Percentiles rank a stretch among this genome's conserved stretches.
These are phyloP conservation scores for Kodamaea derodonti DNA, from an alignment of 1,139 yeast genomes.

Conservation along the genomic window DNA sequence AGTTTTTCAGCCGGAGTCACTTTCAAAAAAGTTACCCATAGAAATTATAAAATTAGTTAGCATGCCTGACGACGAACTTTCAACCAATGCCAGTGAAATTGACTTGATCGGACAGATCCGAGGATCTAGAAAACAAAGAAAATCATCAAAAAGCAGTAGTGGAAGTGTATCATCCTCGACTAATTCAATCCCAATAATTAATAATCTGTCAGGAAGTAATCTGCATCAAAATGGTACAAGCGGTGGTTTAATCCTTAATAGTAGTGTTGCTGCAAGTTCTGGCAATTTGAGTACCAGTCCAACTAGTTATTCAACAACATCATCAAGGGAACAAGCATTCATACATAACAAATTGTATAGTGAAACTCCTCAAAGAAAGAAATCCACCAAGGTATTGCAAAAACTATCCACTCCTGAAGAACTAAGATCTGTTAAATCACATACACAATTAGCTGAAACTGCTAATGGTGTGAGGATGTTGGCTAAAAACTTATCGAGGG, in stretches of 20 bases:
- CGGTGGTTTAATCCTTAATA: background rate
- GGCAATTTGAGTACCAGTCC: conserved; percentile 7
- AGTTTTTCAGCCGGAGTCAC: background rate
- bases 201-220: background rate
- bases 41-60: background rate
- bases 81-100: background rate
- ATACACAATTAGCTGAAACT: conserved; percentile 74
- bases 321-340: conserved; percentile 22
- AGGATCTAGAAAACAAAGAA: background rate
- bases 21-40: no score
- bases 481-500: conserved; percentile 69
- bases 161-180: background rate
- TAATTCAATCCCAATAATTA: background rate
- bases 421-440: conserved; percentile 53
- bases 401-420: conserved; percentile 37
- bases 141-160: no score
- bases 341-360: conserved; percentile 35
- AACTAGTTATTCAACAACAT: background rate
- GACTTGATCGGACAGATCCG: background rate
- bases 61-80: background rate
- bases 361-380: conserved; percentile 13
- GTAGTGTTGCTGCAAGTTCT: conserved; percentile 1
- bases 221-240: background rate
- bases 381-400: conserved; percentile 27
- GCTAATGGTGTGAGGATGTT: conserved; percentile 83